phyloP scores from a whole-genome alignment of 345 rosid genomes.

The Eucalyptus globulus region DNA sequence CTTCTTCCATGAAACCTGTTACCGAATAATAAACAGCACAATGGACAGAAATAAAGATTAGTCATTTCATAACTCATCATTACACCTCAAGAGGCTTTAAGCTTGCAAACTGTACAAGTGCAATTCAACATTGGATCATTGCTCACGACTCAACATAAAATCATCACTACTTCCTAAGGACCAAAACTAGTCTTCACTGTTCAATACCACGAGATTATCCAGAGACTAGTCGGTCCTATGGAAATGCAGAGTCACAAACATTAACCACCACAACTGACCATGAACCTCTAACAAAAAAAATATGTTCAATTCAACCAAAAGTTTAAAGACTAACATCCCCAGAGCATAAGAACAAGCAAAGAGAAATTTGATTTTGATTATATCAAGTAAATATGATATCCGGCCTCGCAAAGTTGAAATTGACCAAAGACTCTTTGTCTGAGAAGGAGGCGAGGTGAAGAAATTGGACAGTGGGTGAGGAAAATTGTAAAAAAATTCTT shows the following conservation, averaged over 20 bases:
- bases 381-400: not conserved
- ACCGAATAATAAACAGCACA: not conserved
- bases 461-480: not conserved
- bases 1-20: constrained; percentile 44
- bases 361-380: not conserved
- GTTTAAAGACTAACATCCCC: not conserved
- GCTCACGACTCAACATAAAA: not conserved
- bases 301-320: not conserved
- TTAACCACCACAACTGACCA: not conserved
- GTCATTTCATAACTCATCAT: not conserved
- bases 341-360: not conserved
- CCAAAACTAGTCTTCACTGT: not conserved
- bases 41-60: not conserved
- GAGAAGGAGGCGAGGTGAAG: not conserved
- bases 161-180: not conserved
- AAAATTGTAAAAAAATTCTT: not conserved
- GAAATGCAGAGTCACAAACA: not conserved
- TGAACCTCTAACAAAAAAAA: not conserved
- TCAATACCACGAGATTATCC: not conserved
- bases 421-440: not conserved
- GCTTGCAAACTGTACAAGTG: not conserved
- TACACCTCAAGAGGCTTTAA: not conserved
- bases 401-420: not conserved
- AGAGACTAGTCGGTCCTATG: not conserved
- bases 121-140: not conserved